Conservation (phyloP, 306 rosid genomes). For the Cicer yamashitae region DNA sequence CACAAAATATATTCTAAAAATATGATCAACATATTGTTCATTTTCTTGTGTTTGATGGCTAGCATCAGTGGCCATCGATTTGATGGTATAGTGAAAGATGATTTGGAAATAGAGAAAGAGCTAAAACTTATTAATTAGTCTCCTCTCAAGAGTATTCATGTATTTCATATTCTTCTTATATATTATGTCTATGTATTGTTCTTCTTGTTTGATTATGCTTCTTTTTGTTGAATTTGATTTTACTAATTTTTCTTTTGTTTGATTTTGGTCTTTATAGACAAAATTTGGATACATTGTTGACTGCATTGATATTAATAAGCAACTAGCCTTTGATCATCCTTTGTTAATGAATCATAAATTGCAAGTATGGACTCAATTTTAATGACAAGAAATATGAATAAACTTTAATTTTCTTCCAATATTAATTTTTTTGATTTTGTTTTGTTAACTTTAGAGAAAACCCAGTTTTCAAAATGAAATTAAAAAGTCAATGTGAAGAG, state of each 20-base stretch:
- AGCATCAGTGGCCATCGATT: neutral
- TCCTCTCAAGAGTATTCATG: neutral
- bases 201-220: neutral
- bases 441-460: neutral
- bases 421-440: neutral
- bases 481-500: neutral
- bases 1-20: neutral
- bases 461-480: neutral
- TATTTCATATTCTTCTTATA: neutral
- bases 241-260: neutral
- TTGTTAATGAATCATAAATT: neutral
- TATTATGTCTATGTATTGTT: neutral
- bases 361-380: neutral
- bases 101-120: neutral
- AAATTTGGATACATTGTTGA: neutral
- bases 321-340: neutral
- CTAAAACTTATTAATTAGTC: neutral
- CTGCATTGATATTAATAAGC: neutral
- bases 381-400: too few species aligned
- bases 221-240: neutral
- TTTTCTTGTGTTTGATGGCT: neutral
- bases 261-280: neutral
- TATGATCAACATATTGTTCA: conserved; percentile 10
- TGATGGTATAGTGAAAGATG: neutral
- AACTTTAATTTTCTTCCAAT: too few species aligned